Evolutionary conservation across 2,329 filamentous ascomycete genomes (phyloP), one percentile per base, ranked within the genome.

Genomic region (Diaporthe australafricana): DNA sequence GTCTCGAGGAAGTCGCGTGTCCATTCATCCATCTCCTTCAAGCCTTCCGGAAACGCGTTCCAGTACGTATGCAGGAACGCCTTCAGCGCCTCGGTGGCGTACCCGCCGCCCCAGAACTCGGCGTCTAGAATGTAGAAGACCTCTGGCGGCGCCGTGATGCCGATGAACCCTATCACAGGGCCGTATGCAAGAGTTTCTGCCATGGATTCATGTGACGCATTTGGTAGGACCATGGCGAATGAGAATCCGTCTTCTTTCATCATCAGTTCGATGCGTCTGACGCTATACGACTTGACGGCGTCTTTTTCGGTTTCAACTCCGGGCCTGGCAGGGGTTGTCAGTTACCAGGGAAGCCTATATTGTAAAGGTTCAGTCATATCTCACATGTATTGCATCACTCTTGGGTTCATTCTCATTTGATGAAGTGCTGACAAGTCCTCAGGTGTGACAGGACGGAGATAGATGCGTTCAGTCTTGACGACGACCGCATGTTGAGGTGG

Each of bases 351-450:
- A 20, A 14, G 14, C 17, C 2, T 27, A 27, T 1, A 2, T n/a
- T 14, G 5, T n/a, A 20, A 17, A 5, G n/a, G 11, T n/a, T n/a
- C 9, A 30, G 12, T 57, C 16, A 7, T 38, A 22, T 16, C 66
- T 68, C 30, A 68, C 66, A 68, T 68, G 30, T 57, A 68, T n/a
- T 57, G 66, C 66, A 68, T 68, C 11, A 68, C 66, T 38, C 2
- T 40, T 7, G 53, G 53, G 3, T 68, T 68, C 66, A 68, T n/a
- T 57, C 66, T 68, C n/a, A 68, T 68, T 2, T 8, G 35, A 25
- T 68, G 66, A n/a, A 68, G 40, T 40, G 52, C 30, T 16, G 40
- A 30, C 52, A 68, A 50, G 42, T 68, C 66, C 38, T 57, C 53
- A 14, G 66, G 22, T 14, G 40, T 38, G n/a, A 68, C 66, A 1